These are phyloP conservation scores for Magnaporthiopsis incrustans DNA, from an alignment of 2,329 filamentous ascomycete genomes.

Conservation along the genomic window DNA sequence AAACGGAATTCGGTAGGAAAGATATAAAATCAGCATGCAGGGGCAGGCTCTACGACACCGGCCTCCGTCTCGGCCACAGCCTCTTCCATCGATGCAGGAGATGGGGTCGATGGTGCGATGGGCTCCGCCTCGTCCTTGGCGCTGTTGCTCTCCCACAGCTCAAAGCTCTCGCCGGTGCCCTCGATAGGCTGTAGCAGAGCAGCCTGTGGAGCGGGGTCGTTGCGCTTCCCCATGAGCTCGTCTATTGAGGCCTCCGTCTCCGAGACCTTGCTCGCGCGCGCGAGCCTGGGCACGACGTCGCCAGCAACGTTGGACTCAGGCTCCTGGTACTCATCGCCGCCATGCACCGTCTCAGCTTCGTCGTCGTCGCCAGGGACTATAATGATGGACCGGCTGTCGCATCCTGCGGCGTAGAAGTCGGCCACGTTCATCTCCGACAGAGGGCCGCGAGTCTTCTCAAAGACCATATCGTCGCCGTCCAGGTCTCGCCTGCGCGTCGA, in stretches of 20 bases:
- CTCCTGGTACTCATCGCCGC: slow-evolving; percentile 21
- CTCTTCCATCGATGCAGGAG: not conserved
- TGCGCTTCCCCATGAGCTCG: slow-evolving; percentile 27
- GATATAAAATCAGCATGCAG: not conserved
- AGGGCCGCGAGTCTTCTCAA: slow-evolving; percentile 57
- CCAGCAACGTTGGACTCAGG: slow-evolving; percentile 5
- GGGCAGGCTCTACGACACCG: not conserved
- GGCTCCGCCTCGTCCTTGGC: slow-evolving; percentile 47
- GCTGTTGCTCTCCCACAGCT: slow-evolving; percentile 65
- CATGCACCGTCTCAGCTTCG: slow-evolving; percentile 22
- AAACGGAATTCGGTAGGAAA: not conserved
- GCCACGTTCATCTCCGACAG: slow-evolving; percentile 59
- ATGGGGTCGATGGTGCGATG: slow-evolving; percentile 6
- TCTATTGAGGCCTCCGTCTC: slow-evolving; percentile 20
- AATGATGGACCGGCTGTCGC: slow-evolving; percentile 53
- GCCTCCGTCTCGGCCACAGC: not conserved
- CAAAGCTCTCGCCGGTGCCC: slow-evolving; percentile 52
- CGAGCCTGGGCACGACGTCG: slow-evolving; percentile 11
- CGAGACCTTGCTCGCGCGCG: slow-evolving; percentile 19
- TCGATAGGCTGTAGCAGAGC: slow-evolving; percentile 47
- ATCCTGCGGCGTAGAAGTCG: slow-evolving; percentile 61
- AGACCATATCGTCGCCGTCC: slow-evolving; percentile 43
- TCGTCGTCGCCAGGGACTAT: slow-evolving; percentile 52
- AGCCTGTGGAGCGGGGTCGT: slow-evolving; percentile 32
- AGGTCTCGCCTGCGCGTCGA: slow-evolving; percentile 23